Evolutionary conservation across 345 rosid genomes (phyloP), one percentile per base, ranked within the genome.

Genomic region (Mercurialis annua): DNA sequence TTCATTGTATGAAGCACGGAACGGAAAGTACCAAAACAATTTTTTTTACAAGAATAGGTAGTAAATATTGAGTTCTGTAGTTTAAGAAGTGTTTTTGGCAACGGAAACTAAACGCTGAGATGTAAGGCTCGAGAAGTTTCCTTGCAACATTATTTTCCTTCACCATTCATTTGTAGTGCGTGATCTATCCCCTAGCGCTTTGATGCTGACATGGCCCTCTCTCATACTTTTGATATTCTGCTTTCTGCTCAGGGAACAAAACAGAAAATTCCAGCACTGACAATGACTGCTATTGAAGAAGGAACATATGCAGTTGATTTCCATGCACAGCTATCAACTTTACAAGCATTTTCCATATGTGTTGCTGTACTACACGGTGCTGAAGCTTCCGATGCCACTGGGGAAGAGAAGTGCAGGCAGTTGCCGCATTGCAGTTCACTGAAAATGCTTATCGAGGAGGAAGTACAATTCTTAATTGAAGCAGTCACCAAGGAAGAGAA

Each of bases 331-430:
- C 82, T 95, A 33, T 86, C 99, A 40, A 72, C 92, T 1, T 71
- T 95, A 70, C 99, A 95, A 77, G 98, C 97, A 10, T 95, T 95
- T 74, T 90, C 97, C 51, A 81, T 92, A 43, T 92, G 97, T 59
- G 86, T 92, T 2, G 92, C 97, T 4, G 64, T 84, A 73, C 70
- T 95, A 51, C 96, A 95, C 40, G 84, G 79, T 62, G 60, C 64
- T 10, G 85, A 78, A 69, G 77, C 78, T 18, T 59, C 83, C 1
- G 20, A 68, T 23, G 76, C 72, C 20, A 60, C 66, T 18, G 77
- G 66, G 46, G 77, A 76, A 72, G 76, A 71, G 42, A 63, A 14
- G 59, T 70, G 66, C 67, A 62, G 31, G 34, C 84, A 74, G 64
- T 72, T 85, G 51, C 69, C 79, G 0, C 85, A 70, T 30, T 71